Evolutionary conservation across 176 grass and related monocot species (phyloP), one percentile per base, ranked within the genome.

Genomic region (Hordeum marinum): DNA sequence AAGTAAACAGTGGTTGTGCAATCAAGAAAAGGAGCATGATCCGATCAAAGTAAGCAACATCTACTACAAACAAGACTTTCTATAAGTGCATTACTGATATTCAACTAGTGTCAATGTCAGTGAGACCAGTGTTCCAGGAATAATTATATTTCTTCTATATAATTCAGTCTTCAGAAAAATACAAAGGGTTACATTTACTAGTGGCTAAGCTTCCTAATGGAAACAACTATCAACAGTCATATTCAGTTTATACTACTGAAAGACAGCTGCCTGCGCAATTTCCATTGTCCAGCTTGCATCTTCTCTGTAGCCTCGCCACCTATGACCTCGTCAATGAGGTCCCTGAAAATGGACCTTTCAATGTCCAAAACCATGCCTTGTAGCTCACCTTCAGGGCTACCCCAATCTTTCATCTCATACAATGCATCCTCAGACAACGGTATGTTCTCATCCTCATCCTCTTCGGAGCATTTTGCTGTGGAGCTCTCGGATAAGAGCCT

Each of bases 331-430:
- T 89, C 90, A 11, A 99, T 81, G 48, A 99, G 89, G 71, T 91
- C 93, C 82, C 83, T 92, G 71, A 92, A 95, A 42, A 99, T 90
- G 62, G 65, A 88, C 71, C 88, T 92, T 61, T 96, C 96, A 4
- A 99, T 94, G n/a, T 99, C 88, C 81, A 86, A 82, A 64, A 68
- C 88, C 82, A 91, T 66, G 12, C 71, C 88, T 67, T 89, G 31
- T 7, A 84, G 37, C 77, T 86, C 90, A 24, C 40, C 82, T 14
- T 84, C 84, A 35, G 85, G 86, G 64, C 91, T 85, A 65, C 76
- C 70, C 88, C 93, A 91, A 13, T 89, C 93, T 88, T 92, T 81
- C 21, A 72, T 87, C 35, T 85, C 89, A 75, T 55, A 45, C 55
- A 94, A 34, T 77, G 83, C 23, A 77, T 91, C 75, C 80, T 89